Conservation (phyloP, 306 rosid genomes). For the Gastrolobium bilobum region DNA sequence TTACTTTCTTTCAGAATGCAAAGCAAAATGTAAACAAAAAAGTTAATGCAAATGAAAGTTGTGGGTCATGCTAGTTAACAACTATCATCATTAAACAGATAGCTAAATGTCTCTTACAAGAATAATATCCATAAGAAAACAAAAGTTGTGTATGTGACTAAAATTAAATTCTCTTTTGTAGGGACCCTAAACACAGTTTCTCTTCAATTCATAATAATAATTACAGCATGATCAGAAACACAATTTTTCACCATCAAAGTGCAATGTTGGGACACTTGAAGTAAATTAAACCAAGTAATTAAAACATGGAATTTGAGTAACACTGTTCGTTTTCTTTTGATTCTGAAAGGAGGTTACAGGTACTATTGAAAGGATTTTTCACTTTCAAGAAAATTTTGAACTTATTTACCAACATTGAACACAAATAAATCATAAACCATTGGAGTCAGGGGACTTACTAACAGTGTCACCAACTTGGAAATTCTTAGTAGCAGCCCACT, state of each 20-base stretch:
- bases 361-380: slow-evolving; percentile 8
- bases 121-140: neutral
- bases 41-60: slow-evolving; percentile 9
- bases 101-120: neutral
- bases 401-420: neutral
- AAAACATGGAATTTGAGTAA: too few relatives aligned
- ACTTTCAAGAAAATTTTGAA: neutral
- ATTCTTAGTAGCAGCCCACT: slow-evolving; percentile 72
- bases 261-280: neutral
- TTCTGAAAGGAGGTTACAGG: neutral
- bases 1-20: neutral
- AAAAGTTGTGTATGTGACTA: neutral
- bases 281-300: neutral
- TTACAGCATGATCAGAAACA: neutral
- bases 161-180: neutral
- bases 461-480: slow-evolving; percentile 73
- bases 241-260: neutral
- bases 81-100: neutral
- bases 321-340: neutral
- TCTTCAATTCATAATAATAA: neutral
- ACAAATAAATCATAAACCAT: neutral
- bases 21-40: neutral
- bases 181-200: neutral
- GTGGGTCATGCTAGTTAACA: slow-evolving; percentile 23
- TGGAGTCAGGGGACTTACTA: slow-evolving; percentile 58